Evolutionary conservation across 192 early-diverging fungal genomes (phyloP), one percentile per base, ranked within the genome.

Genomic region (Coemansia aciculifera): DNA sequence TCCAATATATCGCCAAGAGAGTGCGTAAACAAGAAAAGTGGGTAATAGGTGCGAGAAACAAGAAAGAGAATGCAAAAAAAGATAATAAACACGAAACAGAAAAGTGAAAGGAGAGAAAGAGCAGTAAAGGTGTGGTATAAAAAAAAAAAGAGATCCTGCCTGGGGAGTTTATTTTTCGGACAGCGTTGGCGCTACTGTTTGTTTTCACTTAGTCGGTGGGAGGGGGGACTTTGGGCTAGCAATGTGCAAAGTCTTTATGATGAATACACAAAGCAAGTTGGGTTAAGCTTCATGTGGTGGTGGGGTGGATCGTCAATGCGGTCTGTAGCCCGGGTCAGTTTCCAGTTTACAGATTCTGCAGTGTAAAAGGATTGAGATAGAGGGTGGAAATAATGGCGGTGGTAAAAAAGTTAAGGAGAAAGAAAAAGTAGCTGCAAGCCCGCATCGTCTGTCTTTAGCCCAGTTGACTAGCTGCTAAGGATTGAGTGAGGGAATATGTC

Each of bases 151-250:
- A 19, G 17, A 51, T 24, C 21, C 32, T 38, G 23, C 32, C n/a
- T 52, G 32, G 19, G 46, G 23, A 24, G 27, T 36, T 21, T 43
- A 12, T 40, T 56, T 23, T 21, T 49, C 29, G 69, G 69, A 11
- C 69, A 62, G 63, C 69, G 69, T 71, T 71, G 69, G 69, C 49
- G 52, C 54, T 71, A 71, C 69, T 71, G 69, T 54, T 52, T 71
- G 59, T 60, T 60, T 36, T 37, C 11, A n/a, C 46, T 19, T 48
- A 44, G 43, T 44, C 6, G 46, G 46, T 17, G 44, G n/a, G 13
- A 7, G 31, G 15, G 54, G 27, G 31, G 29, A 5, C 5, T n/a
- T 31, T 17, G n/a, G 24, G 27, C 27, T 13, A 34, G 31, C 4
- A 13, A 56, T 32, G 21, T 23, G 23, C 19, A 23, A 3, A 34